Evolutionary conservation across 2,329 filamentous ascomycete species (phyloP).

Genomic region (Epichloe festucae): DNA sequence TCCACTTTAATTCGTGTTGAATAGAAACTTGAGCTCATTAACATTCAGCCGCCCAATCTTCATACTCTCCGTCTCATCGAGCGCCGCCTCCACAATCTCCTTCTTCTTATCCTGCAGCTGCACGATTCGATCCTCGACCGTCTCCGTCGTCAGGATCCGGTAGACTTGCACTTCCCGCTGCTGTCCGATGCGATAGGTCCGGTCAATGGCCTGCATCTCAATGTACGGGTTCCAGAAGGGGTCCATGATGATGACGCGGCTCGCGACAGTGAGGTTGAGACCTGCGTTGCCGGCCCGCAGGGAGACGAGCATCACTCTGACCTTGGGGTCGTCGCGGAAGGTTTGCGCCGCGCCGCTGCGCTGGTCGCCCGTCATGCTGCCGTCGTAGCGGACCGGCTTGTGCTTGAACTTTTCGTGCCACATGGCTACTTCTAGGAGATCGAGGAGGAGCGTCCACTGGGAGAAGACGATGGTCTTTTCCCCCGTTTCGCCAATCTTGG

Average conservation of each 20-base stretch:
- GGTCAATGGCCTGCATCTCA: conserved; percentile 84
- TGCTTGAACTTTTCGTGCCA: conserved; percentile 48
- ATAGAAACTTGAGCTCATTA: conserved; percentile 58
- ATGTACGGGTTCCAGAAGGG: conserved; percentile 93
- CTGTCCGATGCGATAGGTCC: conserved; percentile 81
- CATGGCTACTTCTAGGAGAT: conserved; percentile 59
- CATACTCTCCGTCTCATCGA: conserved; percentile 61
- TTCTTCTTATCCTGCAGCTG: conserved; percentile 68
- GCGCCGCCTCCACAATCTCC: conserved; percentile 60
- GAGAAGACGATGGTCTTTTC: conserved; percentile 67
- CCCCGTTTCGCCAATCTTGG: conserved; percentile 44
- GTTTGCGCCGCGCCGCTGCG: conserved; percentile 57
- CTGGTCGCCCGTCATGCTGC: conserved; percentile 55
- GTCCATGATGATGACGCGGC: conserved; percentile 79
- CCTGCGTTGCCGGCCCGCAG: conserved; percentile 73
- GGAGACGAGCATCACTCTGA: conserved; percentile 68
- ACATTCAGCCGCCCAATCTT: conserved; percentile 53
- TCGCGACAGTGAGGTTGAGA: conserved; percentile 72
- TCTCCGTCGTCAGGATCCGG: conserved; percentile 60
- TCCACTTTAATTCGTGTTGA: conserved; percentile 22
- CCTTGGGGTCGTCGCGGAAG: conserved; percentile 51
- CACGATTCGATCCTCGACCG: conserved; percentile 80
- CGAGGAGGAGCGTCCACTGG: conserved; percentile 65
- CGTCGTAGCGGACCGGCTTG: conserved; percentile 62
- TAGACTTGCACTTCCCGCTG: conserved; percentile 62